Evolutionary conservation across 495 filamentous ascomycete species (phyloP).

Genomic region (Barbatosphaeria neglecta): DNA sequence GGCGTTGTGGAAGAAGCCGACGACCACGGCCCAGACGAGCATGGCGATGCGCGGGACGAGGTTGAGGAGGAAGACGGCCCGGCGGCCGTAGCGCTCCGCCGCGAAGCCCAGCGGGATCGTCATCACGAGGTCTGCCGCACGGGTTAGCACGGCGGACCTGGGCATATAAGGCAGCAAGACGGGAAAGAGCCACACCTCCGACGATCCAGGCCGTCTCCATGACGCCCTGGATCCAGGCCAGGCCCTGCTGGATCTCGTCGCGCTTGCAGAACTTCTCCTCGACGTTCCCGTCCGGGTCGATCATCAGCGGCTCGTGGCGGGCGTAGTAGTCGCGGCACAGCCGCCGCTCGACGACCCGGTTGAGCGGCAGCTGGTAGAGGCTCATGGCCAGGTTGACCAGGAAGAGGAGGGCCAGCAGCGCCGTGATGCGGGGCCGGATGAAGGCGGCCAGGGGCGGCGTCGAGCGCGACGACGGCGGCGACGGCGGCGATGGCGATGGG

Average conservation of each 20-base stretch:
- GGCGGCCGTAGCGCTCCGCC: slow-evolving; percentile 24
- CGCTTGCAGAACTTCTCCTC: slow-evolving; percentile 36
- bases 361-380: slow-evolving; percentile 35
- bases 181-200: slow-evolving; percentile 19
- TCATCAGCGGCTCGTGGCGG: slow-evolving; percentile 19
- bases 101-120: slow-evolving; percentile 31
- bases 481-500: background rate
- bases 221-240: slow-evolving; percentile 31
- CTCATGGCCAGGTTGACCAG: slow-evolving; percentile 31
- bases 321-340: slow-evolving; percentile 35
- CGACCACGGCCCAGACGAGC: slow-evolving; percentile 25
- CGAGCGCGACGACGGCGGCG: background rate
- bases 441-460: background rate
- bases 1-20: slow-evolving; percentile 25
- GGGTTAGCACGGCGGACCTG: background rate
- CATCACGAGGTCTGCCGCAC: slow-evolving; percentile 27
- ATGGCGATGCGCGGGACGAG: slow-evolving; percentile 25
- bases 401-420: slow-evolving; percentile 25
- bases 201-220: slow-evolving; percentile 33
- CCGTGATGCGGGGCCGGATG: slow-evolving; percentile 7
- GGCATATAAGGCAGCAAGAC: background rate
- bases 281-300: slow-evolving; percentile 21
- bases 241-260: slow-evolving; percentile 27
- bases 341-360: slow-evolving; percentile 33
- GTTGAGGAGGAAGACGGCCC: slow-evolving; percentile 25